Percentiles rank a stretch among this genome's conserved stretches.
These are phyloP conservation scores for Vaccinium macrocarpon DNA, from an alignment of 148 eudicot species.

Conservation along the genomic window DNA sequence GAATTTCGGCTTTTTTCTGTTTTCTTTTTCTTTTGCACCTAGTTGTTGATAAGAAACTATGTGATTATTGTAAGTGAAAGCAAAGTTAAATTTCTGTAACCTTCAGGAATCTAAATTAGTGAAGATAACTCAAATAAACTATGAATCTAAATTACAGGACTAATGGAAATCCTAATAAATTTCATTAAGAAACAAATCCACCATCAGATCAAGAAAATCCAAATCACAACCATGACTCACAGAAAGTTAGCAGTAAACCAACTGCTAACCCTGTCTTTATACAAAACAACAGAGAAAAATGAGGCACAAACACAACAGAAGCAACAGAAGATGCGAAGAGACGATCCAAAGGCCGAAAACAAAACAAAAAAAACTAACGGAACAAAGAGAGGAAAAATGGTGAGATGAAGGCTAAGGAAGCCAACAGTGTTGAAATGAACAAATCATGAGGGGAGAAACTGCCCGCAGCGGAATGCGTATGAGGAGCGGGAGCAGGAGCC, in stretches of 20 bases:
- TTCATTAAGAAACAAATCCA: not conserved
- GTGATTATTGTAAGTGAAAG: too few species aligned
- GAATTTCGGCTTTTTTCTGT: too few species aligned
- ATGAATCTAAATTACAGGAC: not conserved
- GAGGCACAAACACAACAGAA: conserved; percentile 1
- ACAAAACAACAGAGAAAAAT: not conserved
- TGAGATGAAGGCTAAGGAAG: not conserved
- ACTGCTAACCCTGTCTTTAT: not conserved
- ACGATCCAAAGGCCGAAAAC: not conserved
- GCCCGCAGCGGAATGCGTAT: not conserved
- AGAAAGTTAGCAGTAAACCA: not conserved
- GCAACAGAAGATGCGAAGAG: not conserved
- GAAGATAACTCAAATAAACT: not conserved
- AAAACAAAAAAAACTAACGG: not conserved
- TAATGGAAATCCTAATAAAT: not conserved
- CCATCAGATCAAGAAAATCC: conserved; percentile 9
- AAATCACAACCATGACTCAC: not conserved
- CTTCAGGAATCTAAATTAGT: too few species aligned
- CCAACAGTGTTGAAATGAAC: not conserved
- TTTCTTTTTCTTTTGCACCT: too few species aligned
- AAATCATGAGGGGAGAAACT: conserved; percentile 11
- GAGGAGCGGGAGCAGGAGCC: not conserved
- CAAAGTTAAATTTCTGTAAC: too few species aligned
- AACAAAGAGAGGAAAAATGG: conserved; percentile 2
- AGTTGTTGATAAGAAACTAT: too few species aligned